A percentile compares a stretch with the other conserved stretches of the same genome.
phyloP scores from a whole-genome alignment of 108 stramenopile species.

The Cyclotella cryptica region DNA sequence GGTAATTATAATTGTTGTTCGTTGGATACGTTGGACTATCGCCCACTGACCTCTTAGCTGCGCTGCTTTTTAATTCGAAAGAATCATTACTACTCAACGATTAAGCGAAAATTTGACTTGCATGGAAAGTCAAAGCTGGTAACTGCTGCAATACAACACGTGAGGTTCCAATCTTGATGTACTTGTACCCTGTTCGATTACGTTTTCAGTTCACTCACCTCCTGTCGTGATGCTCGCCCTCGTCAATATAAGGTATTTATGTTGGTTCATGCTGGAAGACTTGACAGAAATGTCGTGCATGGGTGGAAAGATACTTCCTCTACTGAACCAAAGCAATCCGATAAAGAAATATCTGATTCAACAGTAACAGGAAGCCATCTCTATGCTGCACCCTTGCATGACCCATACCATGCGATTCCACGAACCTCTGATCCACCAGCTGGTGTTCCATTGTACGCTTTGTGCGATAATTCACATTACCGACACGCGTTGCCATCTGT shows the following conservation, averaged over 20 bases:
- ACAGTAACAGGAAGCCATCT: background rate
- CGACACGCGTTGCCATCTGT: background rate
- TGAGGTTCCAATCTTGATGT: conserved; percentile 7
- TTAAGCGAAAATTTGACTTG: conserved; percentile 81
- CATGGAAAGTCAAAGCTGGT: conserved; percentile 87
- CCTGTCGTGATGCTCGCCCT: background rate
- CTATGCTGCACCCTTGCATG: background rate
- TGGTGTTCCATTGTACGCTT: background rate
- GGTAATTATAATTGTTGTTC: background rate
- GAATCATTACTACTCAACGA: conserved; percentile 95
- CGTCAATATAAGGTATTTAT: conserved; percentile 32
- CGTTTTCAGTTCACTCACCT: background rate
- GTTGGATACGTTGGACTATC: background rate
- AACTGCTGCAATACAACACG: conserved; percentile 76
- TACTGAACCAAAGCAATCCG: background rate
- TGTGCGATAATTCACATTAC: conserved; percentile 5
- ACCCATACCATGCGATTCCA: conserved; percentile 1
- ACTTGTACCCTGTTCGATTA: background rate
- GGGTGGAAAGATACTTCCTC: background rate
- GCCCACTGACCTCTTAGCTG: background rate
- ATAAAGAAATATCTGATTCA: background rate
- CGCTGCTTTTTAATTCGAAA: conserved; percentile 60
- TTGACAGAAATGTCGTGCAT: conserved; percentile 12
- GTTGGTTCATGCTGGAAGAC: conserved; percentile 48
- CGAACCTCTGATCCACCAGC: background rate